Base-by-base conservation (phyloP, 371 early-diverging fungal genomes). In the Mortierella sp. region DNA sequence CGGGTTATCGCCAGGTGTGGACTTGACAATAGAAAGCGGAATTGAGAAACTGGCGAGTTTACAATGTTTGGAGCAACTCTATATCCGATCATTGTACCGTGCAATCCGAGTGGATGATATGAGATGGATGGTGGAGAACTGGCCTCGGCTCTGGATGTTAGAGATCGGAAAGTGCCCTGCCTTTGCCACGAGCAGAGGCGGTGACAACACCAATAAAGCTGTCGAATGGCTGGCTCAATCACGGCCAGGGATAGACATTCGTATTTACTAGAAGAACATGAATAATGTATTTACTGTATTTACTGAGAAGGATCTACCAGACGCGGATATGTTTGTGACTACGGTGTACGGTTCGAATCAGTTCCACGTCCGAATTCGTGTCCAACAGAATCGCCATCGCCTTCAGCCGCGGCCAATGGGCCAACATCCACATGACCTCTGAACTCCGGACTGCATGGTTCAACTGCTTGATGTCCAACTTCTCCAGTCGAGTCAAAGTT, bases 21-120 rank as follows among this genome's bases (percentile, higher is more conserved):
- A 86, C 68, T 44, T 86, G 77, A 82, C 86, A 11, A 38, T 79
- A 38, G 73, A 31, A 10, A 85, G 86, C 26, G 86, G 86, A 38
- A n/a, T 85, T 31, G 75, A 52, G 34, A 47, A 19, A 14, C 65
- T 84, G 4, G 38, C 34, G 0, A 34, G 76, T 5, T 57, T 81
- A 3, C 76, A 81, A 7, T 81, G 84, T 65, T 52, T 84, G 8
- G 84, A 84, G 34, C 28, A 65, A 21, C 52, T 84, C 54, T 76
- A 78, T 74, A n/a, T 84, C 7, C 57, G 81, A 42, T 54, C 81
- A 28, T 60, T 81, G 42, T 63, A 34, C 7, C 72, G 70, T 9
- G 55, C 70, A 6, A 68, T 73, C 4, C 55, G 70, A 8, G n/a
- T 79, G 44, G 65, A 63, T 2, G 84, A 84, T 19, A 7, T 81